phyloP scores from a whole-genome alignment of 2,329 filamentous ascomycete genomes.

The Trichoderma koningiopsis region DNA sequence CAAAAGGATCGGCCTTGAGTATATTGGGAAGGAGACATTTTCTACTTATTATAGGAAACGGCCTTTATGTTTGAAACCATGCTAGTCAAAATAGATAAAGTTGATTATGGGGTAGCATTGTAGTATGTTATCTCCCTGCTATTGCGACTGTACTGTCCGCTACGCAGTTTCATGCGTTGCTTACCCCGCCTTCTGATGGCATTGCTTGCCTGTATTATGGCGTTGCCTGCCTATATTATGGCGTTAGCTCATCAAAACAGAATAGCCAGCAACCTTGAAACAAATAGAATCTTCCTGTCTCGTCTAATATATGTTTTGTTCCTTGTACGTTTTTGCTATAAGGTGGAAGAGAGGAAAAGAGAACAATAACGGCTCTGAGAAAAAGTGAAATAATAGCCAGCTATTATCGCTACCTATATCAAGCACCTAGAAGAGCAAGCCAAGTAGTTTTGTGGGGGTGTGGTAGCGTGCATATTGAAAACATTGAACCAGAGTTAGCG shows the following conservation, averaged over 20 bases:
- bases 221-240: slow-evolving; percentile 4
- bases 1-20: neutral
- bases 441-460: neutral
- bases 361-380: neutral
- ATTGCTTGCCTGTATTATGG: neutral
- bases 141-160: neutral
- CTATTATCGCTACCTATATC: neutral
- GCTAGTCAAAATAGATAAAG: neutral
- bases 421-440: neutral
- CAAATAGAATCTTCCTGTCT: neutral
- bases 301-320: neutral
- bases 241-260: neutral
- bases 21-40: slow-evolving; percentile 6
- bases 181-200: slow-evolving; percentile 10
- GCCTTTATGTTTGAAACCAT: neutral
- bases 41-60: neutral
- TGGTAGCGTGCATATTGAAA: neutral
- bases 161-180: neutral
- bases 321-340: too few species aligned
- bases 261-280: neutral
- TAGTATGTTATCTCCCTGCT: neutral
- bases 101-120: slow-evolving; percentile 10
- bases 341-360: too few species aligned
- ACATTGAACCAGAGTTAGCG: neutral
- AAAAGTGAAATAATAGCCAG: neutral